Conservation (phyloP, 176 grass and related monocot genomes). For the Oryza australiensis region DNA sequence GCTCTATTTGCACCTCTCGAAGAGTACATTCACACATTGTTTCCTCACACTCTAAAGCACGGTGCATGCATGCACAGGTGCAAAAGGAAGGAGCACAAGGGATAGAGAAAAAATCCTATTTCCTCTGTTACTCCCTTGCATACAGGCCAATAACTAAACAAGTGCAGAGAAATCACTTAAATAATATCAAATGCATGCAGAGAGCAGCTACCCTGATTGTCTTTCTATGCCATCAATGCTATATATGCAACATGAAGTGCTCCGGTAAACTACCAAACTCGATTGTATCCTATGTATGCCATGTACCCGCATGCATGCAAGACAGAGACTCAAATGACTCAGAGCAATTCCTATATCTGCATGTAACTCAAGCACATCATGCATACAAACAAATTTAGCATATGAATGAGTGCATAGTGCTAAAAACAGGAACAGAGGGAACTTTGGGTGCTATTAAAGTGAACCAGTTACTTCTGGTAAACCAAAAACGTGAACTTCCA, state of each 20-base stretch:
- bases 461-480: no score
- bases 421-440: no score
- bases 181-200: not conserved
- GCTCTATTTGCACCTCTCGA: not conserved
- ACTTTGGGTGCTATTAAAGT: no score
- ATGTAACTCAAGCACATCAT: not conserved
- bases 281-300: not conserved
- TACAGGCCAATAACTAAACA: not conserved
- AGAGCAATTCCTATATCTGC: not conserved
- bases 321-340: not conserved
- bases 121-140: not conserved
- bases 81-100: not conserved
- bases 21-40: not conserved
- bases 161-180: not conserved
- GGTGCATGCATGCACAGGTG: not conserved
- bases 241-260: not conserved
- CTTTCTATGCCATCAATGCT: not conserved
- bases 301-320: not conserved
- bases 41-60: not conserved
- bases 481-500: no score
- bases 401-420: not conserved
- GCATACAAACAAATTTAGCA: not conserved
- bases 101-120: not conserved
- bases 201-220: not conserved
- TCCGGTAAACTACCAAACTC: not conserved